Evolutionary conservation across 176 grass and related monocot genomes (phyloP).

Genomic region (Pontederia crassipes): DNA sequence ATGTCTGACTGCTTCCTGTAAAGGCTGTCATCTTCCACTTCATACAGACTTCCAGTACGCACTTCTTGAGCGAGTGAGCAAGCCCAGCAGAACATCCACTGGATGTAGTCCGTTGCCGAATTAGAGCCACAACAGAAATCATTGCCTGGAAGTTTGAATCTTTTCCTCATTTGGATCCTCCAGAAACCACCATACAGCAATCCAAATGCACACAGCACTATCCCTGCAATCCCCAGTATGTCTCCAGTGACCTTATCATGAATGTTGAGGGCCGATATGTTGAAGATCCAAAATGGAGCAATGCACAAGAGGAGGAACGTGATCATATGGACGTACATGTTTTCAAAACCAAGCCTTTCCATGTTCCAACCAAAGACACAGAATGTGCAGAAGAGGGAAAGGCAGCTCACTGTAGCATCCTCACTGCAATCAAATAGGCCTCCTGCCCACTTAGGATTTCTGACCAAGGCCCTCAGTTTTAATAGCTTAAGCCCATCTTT

Average conservation of each 20-base stretch:
- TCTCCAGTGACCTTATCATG: constrained; percentile 43
- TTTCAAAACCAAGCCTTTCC: constrained; percentile 80
- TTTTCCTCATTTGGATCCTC: constrained; percentile 88
- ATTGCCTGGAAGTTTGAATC: constrained; percentile 37
- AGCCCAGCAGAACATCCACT: constrained; percentile 81
- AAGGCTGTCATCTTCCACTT: constrained; percentile 28
- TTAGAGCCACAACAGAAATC: constrained; percentile 40
- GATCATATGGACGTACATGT: constrained; percentile 79
- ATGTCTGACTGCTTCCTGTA: background rate
- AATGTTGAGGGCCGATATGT: constrained; percentile 63
- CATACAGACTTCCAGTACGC: constrained; percentile 68
- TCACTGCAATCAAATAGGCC: constrained; percentile 48
- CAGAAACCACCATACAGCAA: constrained; percentile 81
- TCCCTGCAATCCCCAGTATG: constrained; percentile 33
- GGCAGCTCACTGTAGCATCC: constrained; percentile 45
- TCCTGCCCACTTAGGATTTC: constrained; percentile 44
- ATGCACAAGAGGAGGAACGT: constrained; percentile 74
- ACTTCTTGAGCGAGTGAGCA: constrained; percentile 78
- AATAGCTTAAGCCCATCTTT: background rate
- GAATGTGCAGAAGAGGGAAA: constrained; percentile 60
- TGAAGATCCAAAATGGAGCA: constrained; percentile 87
- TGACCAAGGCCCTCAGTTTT: constrained; percentile 8
- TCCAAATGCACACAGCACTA: constrained; percentile 58
- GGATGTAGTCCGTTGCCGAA: constrained; percentile 40
- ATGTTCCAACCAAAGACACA: constrained; percentile 98